Conservation (phyloP, 352 stramenopile genomes). For the Globisporangium canariense region DNA sequence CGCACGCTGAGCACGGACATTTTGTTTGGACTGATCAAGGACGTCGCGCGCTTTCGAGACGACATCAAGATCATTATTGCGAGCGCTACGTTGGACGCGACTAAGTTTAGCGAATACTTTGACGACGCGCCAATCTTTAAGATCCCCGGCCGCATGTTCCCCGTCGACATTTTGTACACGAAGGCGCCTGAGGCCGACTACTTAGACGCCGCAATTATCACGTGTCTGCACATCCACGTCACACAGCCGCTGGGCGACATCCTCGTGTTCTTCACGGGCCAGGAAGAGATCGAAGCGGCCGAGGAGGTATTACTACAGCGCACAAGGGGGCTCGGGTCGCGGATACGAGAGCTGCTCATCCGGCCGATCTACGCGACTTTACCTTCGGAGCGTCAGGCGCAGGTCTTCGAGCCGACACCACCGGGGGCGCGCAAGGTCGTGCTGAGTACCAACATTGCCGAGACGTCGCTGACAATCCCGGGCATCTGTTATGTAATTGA, state of each 20-base stretch:
- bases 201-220: constrained; percentile 97
- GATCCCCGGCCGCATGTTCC: constrained; percentile 96
- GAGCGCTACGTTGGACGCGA: constrained; percentile 95
- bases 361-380: constrained; percentile 99
- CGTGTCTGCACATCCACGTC: constrained; percentile 98
- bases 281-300: constrained; percentile 99
- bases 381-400: constrained; percentile 97
- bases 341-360: constrained; percentile 98
- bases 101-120: constrained; percentile 99
- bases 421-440: constrained; percentile 97
- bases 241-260: constrained; percentile 97
- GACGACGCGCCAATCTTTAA: constrained; percentile 98
- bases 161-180: constrained; percentile 98
- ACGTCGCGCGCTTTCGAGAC: constrained; percentile 94
- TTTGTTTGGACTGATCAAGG: constrained; percentile 98
- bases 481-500: constrained; percentile 99
- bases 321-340: constrained; percentile 91
- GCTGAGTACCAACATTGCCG: constrained; percentile 99
- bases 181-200: constrained; percentile 99
- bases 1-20: constrained; percentile 98
- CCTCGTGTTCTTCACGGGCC: constrained; percentile 98
- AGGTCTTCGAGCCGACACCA: constrained; percentile 98
- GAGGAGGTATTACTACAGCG: constrained; percentile 94
- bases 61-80: constrained; percentile 99
- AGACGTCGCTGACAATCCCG: constrained; percentile 99